These are phyloP conservation scores for Amanita molliuscula DNA, from an alignment of 768 basidiomycete species.

Conservation along the genomic window DNA sequence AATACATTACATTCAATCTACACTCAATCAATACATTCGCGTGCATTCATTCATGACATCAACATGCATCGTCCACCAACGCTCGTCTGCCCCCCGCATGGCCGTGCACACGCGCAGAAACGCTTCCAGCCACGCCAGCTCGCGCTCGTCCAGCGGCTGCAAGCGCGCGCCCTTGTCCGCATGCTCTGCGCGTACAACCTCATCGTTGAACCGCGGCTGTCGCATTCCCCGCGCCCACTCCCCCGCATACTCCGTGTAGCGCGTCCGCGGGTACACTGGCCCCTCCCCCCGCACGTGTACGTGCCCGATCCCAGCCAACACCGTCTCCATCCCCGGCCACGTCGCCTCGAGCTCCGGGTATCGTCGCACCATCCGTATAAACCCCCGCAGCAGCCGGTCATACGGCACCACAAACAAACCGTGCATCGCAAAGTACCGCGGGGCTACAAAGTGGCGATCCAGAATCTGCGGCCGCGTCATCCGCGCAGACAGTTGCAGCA, in stretches of 20 bases:
- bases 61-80: conserved; percentile 14
- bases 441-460: conserved; percentile 8
- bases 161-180: neutral
- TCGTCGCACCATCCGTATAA: conserved; percentile 14
- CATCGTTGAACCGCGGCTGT: conserved; percentile 1
- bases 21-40: no score
- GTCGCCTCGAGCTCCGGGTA: conserved; percentile 9
- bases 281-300: conserved; percentile 1
- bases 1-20: no score
- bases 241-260: conserved; percentile 9
- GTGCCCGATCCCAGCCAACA: conserved; percentile 9
- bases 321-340: conserved; percentile 10
- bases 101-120: conserved; percentile 15
- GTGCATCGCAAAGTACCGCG: conserved; percentile 10
- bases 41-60: neutral
- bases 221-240: neutral
- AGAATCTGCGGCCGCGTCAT: conserved; percentile 13
- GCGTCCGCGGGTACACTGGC: conserved; percentile 8
- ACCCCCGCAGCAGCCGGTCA: conserved; percentile 14
- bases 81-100: conserved; percentile 14
- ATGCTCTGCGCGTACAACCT: neutral
- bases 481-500: conserved; percentile 7
- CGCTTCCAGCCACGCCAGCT: conserved; percentile 17
- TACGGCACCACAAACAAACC: conserved; percentile 16
- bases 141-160: conserved; percentile 12